A percentile compares a stretch with the other conserved stretches of the same genome.
These are phyloP conservation scores for Starmerella roubikii DNA, from an alignment of 805 yeast species.

Conservation along the genomic window DNA sequence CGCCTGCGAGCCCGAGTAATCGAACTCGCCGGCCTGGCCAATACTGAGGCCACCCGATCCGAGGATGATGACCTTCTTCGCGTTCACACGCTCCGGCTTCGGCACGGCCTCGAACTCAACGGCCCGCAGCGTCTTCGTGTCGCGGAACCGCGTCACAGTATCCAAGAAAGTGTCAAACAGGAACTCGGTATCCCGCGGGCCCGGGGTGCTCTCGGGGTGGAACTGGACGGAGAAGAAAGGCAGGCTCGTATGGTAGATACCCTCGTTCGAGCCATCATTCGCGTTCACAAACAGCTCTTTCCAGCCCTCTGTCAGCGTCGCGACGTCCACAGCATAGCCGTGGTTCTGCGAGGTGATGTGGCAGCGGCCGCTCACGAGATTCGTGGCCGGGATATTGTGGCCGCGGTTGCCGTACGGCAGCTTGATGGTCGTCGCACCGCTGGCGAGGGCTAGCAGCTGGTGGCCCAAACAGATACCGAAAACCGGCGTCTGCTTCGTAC, in stretches of 20 bases:
- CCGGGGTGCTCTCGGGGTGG: conserved; percentile 98
- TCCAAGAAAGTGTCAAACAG: conserved; percentile 85
- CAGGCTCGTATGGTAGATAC: conserved; percentile 76
- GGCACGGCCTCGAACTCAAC: conserved; percentile 56
- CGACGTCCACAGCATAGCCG: conserved; percentile 89
- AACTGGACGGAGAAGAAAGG: conserved; percentile 94
- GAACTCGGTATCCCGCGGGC: conserved; percentile 98
- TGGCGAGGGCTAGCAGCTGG: conserved; percentile 86
- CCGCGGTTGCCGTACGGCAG: conserved; percentile 98
- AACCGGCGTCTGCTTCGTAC: conserved; percentile 65
- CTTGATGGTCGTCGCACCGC: conserved; percentile 86
- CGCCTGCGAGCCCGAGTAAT: conserved; percentile 97
- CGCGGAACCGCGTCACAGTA: conserved; percentile 46
- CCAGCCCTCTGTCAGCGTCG: conserved; percentile 69
- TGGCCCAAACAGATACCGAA: conserved; percentile 99
- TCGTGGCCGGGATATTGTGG: conserved; percentile 94
- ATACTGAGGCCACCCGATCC: conserved; percentile 98
- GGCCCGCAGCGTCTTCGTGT: conserved; percentile 41
- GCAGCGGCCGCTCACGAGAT: conserved; percentile 81
- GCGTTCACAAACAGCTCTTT: conserved; percentile 88
- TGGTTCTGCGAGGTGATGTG: conserved; percentile 98
- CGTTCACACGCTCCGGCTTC: conserved; percentile 36
- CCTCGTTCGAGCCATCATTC: conserved; percentile 96
- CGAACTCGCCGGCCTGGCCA: conserved; percentile 99
- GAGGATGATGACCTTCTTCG: conserved; percentile 81